Evolutionary conservation across 108 stramenopile species (phyloP).

Genomic region (Stephanodiscus triporus): DNA sequence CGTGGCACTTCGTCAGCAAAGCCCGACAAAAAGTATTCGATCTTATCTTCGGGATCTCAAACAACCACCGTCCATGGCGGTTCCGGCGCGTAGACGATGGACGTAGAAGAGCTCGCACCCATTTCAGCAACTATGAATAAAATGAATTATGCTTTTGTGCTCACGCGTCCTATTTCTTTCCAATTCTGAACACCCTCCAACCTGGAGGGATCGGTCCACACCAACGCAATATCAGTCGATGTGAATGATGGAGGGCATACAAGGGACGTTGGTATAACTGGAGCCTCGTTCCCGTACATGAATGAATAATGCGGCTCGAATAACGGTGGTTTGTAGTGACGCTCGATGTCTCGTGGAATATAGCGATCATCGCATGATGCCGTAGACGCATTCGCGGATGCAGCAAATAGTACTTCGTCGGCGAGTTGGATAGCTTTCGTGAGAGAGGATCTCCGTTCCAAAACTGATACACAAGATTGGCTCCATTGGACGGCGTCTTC

Average conservation of each 20-base stretch:
- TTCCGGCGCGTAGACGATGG: no score
- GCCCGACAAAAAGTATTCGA: no score
- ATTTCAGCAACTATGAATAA: background rate
- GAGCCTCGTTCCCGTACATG: slow-evolving; percentile 25
- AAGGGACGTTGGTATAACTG: slow-evolving; percentile 4
- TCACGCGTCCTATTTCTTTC: slow-evolving; percentile 26
- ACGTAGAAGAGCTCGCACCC: no score
- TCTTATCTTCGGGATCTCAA: no score
- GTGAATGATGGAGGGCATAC: slow-evolving; percentile 35
- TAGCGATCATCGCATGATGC: background rate
- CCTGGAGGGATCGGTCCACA: slow-evolving; percentile 31
- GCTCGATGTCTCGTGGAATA: background rate
- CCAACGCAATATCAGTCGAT: slow-evolving; percentile 30
- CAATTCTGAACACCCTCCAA: slow-evolving; percentile 41
- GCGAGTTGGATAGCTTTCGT: slow-evolving; percentile 29
- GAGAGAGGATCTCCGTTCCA: slow-evolving; percentile 7
- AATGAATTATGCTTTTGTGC: slow-evolving; percentile 1
- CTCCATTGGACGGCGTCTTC: slow-evolving; percentile 37
- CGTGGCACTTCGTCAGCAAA: no score
- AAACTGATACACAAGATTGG: slow-evolving; percentile 32
- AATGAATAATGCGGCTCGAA: slow-evolving; percentile 41
- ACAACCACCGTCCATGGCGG: no score
- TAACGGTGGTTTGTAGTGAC: slow-evolving; percentile 26
- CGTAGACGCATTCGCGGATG: background rate
- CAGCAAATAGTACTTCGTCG: slow-evolving; percentile 12